phyloP scores from a whole-genome alignment of 1,284 basidiomycete genomes.

The Testicularia cyperi region DNA sequence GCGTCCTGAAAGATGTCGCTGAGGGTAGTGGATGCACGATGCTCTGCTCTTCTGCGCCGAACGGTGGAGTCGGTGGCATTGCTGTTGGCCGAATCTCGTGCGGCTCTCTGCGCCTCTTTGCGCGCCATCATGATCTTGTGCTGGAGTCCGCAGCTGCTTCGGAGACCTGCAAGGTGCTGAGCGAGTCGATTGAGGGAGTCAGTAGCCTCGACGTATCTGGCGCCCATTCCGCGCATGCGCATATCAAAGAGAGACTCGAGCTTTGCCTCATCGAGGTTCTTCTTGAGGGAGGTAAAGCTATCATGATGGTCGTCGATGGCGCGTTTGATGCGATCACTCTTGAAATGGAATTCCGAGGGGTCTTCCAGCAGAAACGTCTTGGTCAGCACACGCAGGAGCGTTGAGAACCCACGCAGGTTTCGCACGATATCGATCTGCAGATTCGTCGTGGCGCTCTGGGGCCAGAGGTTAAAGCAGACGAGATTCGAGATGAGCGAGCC shows the following conservation, averaged over 20 bases:
- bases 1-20: conserved; percentile 16
- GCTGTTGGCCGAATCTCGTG: conserved; percentile 2
- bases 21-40: conserved; percentile 5
- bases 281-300: conserved; percentile 52
- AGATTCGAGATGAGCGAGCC: conserved; percentile 78
- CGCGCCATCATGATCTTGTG: conserved; percentile 46
- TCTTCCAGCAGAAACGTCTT: conserved; percentile 55
- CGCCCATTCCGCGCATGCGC: conserved; percentile 42
- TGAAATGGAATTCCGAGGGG: conserved; percentile 46
- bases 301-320: conserved; percentile 55
- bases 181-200: conserved; percentile 51
- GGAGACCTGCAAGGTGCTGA: conserved; percentile 49
- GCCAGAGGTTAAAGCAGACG: conserved; percentile 79
- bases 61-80: neutral
- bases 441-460: conserved; percentile 77
- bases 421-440: conserved; percentile 66
- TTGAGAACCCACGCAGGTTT: conserved; percentile 49
- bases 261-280: conserved; percentile 51
- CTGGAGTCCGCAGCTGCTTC: conserved; percentile 53
- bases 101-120: conserved; percentile 13
- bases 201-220: conserved; percentile 42
- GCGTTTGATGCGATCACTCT: conserved; percentile 45
- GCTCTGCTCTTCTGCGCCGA: neutral
- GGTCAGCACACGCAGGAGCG: conserved; percentile 49
- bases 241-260: conserved; percentile 47